phyloP scores from a whole-genome alignment of 2,329 filamentous ascomycete species.

The Malbranchea cinnamomea region DNA sequence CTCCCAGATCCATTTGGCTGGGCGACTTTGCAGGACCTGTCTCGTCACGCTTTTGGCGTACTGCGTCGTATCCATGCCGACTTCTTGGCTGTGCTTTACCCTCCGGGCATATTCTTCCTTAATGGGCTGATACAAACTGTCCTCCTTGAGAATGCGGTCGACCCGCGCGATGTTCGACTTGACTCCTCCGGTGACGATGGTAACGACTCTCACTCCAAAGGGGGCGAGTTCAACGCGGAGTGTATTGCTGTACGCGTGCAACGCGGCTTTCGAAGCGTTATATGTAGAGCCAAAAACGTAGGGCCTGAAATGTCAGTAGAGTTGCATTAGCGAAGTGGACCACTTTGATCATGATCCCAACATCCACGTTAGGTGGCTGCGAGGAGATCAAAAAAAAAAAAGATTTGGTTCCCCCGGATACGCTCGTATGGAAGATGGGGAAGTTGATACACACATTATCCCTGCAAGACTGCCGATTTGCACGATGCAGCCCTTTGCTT shows the following conservation, averaged over 20 bases:
- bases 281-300: constrained; percentile 36
- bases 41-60: constrained; percentile 42
- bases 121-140: constrained; percentile 39
- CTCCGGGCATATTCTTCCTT: constrained; percentile 36
- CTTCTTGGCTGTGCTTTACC: constrained; percentile 38
- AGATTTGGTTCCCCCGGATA: not conserved
- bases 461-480: constrained; percentile 32
- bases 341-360: not conserved
- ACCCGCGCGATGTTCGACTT: constrained; percentile 43
- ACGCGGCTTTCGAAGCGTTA: constrained; percentile 44
- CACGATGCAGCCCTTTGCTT: constrained; percentile 30
- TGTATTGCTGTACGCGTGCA: constrained; percentile 44
- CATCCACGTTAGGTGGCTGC: not conserved
- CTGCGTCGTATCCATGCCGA: constrained; percentile 35
- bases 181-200: constrained; percentile 45
- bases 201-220: constrained; percentile 35
- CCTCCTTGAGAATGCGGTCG: constrained; percentile 31
- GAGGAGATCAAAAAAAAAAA: not conserved
- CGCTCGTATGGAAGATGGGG: not conserved
- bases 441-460: constrained; percentile 11
- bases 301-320: constrained; percentile 15
- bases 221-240: constrained; percentile 43
- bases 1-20: constrained; percentile 30
- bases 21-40: constrained; percentile 35
- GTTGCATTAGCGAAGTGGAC: not conserved